Evolutionary conservation across 2,329 filamentous ascomycete species (phyloP).

Genomic region (Dactylonectria estremocensis): DNA sequence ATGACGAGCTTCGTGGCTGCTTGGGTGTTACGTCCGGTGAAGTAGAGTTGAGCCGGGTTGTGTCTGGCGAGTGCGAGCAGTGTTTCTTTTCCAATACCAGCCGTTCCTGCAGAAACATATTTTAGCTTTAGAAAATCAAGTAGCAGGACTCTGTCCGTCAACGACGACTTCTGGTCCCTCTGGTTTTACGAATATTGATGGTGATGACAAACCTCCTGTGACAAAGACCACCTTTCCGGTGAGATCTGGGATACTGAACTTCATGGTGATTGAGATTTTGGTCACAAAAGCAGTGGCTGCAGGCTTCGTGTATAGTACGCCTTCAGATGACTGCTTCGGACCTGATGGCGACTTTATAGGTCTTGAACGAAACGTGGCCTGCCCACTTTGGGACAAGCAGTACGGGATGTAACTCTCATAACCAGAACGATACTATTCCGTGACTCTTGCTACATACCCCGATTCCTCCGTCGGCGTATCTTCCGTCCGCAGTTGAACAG

Average conservation of each 20-base stretch:
- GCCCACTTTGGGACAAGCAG: not conserved
- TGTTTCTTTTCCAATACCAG: not conserved
- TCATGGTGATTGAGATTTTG: not conserved
- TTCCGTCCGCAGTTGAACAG: not conserved
- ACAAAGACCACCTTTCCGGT: not conserved
- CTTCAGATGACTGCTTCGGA: not conserved
- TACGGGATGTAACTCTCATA: not conserved
- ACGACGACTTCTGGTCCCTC: not conserved
- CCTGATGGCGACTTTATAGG: not conserved
- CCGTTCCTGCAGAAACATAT: not conserved
- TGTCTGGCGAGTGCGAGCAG: not conserved
- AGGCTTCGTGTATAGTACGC: not conserved
- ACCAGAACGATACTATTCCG: not conserved
- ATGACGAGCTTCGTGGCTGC: not conserved
- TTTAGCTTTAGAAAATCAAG: not conserved
- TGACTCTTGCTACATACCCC: not conserved
- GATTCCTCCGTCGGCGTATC: not conserved
- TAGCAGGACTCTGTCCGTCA: not conserved
- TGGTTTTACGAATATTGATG: not conserved
- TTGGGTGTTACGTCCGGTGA: not conserved
- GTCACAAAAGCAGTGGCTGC: not conserved
- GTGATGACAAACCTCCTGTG: slow-evolving; percentile 4
- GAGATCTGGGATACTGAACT: slow-evolving; percentile 1
- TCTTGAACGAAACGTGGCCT: not conserved
- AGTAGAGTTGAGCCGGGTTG: slow-evolving; percentile 3